These are phyloP conservation scores for Colletotrichum sansevieriae DNA, from an alignment of 2,329 filamentous ascomycete species.

Conservation along the genomic window DNA sequence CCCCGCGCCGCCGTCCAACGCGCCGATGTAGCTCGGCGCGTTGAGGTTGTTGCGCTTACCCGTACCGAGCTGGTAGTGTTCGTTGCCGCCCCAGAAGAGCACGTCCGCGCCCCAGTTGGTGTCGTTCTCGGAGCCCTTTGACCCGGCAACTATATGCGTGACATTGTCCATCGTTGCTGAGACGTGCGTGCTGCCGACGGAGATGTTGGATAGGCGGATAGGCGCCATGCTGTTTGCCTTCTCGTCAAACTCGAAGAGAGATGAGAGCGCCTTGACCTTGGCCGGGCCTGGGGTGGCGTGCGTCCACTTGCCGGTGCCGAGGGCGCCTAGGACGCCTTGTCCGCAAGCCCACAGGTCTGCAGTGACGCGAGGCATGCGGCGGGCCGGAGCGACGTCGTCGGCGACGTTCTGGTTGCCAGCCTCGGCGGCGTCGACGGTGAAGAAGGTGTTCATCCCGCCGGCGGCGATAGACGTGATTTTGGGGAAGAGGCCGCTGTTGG, in stretches of 20 bases:
- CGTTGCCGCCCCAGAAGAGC: constrained; percentile 95
- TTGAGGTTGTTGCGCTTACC: constrained; percentile 87
- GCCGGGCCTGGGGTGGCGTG: constrained; percentile 83
- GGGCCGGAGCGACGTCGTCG: constrained; percentile 47
- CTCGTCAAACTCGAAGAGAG: constrained; percentile 91
- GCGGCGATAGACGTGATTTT: constrained; percentile 84
- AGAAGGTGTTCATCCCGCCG: constrained; percentile 88
- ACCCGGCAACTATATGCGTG: constrained; percentile 71
- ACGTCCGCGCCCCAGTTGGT: constrained; percentile 92
- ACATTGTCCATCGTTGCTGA: constrained; percentile 88
- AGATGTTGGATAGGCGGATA: constrained; percentile 81
- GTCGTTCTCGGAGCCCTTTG: constrained; percentile 70
- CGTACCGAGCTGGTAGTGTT: constrained; percentile 92
- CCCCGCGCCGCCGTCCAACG: constrained; percentile 73
- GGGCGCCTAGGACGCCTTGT: constrained; percentile 83
- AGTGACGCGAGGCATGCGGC: constrained; percentile 59
- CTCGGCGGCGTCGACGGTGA: constrained; percentile 82
- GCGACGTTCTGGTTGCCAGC: constrained; percentile 56
- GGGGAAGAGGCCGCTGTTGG: constrained; percentile 71
- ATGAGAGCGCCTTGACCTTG: constrained; percentile 86
- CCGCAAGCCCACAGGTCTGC: constrained; percentile 91
- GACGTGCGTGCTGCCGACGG: constrained; percentile 83
- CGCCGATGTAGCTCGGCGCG: constrained; percentile 82
- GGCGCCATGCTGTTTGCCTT: constrained; percentile 74
- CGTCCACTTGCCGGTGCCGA: constrained; percentile 91